Evolutionary conservation across 2,329 filamentous ascomycete species (phyloP), one percentile per base, ranked within the genome.

Genomic region (Aspergillus sojae): DNA sequence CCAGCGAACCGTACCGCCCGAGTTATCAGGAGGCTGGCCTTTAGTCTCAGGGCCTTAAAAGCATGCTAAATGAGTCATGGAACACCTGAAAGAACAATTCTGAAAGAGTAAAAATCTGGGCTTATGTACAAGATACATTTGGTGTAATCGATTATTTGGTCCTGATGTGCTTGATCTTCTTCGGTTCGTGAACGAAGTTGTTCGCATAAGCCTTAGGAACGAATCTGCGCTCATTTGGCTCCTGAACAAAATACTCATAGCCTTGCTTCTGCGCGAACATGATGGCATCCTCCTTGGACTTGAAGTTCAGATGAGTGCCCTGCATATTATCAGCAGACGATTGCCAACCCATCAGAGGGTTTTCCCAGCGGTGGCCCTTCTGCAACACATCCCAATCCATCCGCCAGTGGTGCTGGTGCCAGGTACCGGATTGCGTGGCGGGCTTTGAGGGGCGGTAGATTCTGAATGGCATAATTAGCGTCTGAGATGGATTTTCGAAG

Each of bases 241-340:
- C 95, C 84, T 98, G 95, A 28, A 99, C 94, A 78, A 95, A 98
- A 81, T 97, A 99, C 78, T 99, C 94, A 78, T 99, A 99, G 41
- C 96, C 95, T 80, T 99, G 95, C 86, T 98, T 99, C 83, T 98
- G 91, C 28, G 96, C 95, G 76, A 99, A 99, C 63, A 85, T 83
- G 74, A 99, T 94, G 68, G 95, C 95, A 72, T 97, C 94, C 78
- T 98, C 93, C 85, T 97, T 98, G 72, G 84, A 86, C 80, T 91
- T 91, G 86, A 99, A 99, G 79, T 90, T 90, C 73, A 99, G 81
- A 77, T 93, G 88, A 56, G 93, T 96, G 74, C 93, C 94, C 80
- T 99, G 94, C 93, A 99, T 95, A 76, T 88, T 88, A 80, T 99
- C 95, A 61, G 86, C 94, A 21, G 93, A 96, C 28, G 94, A 98